Evolutionary conservation across 331 rosid genomes (phyloP).

Genomic region (Erythrophleum ivorense): DNA sequence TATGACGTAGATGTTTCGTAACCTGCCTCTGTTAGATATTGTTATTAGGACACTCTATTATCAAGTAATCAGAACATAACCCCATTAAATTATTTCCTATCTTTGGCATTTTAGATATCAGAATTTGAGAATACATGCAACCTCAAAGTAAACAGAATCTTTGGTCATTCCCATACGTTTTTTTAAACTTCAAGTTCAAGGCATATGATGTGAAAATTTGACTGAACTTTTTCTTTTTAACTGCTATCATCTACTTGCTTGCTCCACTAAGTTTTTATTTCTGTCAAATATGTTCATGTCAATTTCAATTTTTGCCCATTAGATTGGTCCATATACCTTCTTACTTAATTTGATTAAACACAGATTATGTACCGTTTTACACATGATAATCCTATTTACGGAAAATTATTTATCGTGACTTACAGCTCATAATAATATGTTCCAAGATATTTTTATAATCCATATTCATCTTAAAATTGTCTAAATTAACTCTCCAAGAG

Average conservation of each 20-base stretch:
- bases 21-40: background rate
- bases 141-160: background rate
- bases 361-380: background rate
- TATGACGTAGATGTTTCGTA: background rate
- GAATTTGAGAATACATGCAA: conserved; percentile 8
- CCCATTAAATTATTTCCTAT: conserved; percentile 1
- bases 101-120: background rate
- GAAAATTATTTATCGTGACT: background rate
- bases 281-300: background rate
- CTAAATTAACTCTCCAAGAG: background rate
- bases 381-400: background rate
- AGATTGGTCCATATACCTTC: background rate
- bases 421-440: background rate
- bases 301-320: background rate
- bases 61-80: background rate
- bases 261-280: too few relatives aligned
- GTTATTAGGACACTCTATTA: background rate
- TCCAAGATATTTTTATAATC: background rate
- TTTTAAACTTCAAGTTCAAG: too few relatives aligned
- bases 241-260: too few relatives aligned
- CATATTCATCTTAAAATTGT: background rate
- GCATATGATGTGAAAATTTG: too few relatives aligned
- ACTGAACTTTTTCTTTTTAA: too few relatives aligned
- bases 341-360: background rate
- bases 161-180: background rate